phyloP scores from a whole-genome alignment of 1,284 basidiomycete species.

The Pholiota adiposa region DNA sequence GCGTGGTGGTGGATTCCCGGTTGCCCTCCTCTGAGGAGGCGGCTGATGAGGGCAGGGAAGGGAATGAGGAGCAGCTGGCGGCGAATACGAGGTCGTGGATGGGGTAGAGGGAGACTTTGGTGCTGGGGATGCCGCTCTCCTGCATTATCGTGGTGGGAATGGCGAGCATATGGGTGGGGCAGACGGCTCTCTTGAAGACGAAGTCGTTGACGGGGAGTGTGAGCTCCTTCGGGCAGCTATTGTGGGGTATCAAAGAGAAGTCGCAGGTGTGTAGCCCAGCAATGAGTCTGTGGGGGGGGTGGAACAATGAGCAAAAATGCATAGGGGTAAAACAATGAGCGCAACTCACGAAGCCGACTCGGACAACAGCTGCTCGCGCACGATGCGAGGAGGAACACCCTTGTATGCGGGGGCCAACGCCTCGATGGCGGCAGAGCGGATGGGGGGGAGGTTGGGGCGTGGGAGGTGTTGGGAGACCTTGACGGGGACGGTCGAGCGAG shows the following conservation, averaged over 20 bases:
- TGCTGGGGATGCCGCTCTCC: background rate
- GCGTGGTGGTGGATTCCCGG: background rate
- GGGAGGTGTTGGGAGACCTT: conserved; percentile 8
- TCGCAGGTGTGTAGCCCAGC: conserved; percentile 13
- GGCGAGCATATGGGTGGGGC: conserved; percentile 25
- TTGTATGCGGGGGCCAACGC: conserved; percentile 9
- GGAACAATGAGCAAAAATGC: conserved; percentile 8
- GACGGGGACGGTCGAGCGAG: background rate
- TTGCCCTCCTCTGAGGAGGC: conserved; percentile 6
- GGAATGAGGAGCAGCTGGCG: conserved; percentile 20
- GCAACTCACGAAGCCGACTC: conserved; percentile 14
- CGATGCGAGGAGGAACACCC: conserved; percentile 9
- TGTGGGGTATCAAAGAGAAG: background rate
- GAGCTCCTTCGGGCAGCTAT: conserved; percentile 10
- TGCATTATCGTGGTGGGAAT: conserved; percentile 2
- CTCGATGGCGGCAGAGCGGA: conserved; percentile 1
- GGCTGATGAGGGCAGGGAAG: conserved; percentile 11
- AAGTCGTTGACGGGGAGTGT: conserved; percentile 13
- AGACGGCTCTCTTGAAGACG: conserved; percentile 2
- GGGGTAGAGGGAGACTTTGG: conserved; percentile 12
- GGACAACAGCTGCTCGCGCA: conserved; percentile 10
- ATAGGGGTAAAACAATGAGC: background rate
- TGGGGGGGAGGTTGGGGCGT: conserved; percentile 1
- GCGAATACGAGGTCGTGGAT: conserved; percentile 22
- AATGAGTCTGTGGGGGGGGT: conserved; percentile 17